Base-by-base conservation (phyloP, 495 filamentous ascomycete genomes). In the Annulohypoxylon stygium region DNA sequence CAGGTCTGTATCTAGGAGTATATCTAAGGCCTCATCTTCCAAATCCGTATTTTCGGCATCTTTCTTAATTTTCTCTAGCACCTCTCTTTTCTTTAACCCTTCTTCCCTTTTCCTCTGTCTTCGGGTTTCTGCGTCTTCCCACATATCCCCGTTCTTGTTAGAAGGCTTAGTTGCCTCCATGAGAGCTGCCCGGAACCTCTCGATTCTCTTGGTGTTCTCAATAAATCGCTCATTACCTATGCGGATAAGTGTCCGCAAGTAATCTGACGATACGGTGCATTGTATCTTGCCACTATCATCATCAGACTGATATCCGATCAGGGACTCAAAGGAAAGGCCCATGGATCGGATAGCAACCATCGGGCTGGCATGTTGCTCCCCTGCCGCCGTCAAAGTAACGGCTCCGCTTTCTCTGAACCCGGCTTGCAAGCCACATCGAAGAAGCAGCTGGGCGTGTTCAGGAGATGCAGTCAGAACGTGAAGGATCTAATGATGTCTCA, bases 361-460 rank as follows among this genome's bases (percentile, higher is more conserved):
- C 4, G 93, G 92, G 16, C 65, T 87, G 60, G 74, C 74, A 64
- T 79, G 78, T 77, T 81, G 71, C 20, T 70, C 75, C 84, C 61
- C 63, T 77, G 79, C 61, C 78, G 78, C 68, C 1, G 75, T 71
- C 4, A 86, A 70, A 67, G 83, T 88, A 54, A 90, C 75, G 5
- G 88, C 88, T n/a, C 95, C 95, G 61, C 91, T 94, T 82, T 98
- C 95, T 50, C 95, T 89, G 77, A 97, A 97, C 0, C 94, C 95
- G 9, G 93, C 90, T 63, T 89, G 88, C 4, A 96, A 83, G 3
- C 91, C 95, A 11, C 92, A 91, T 11, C 87, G 84, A 34, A 97
- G 83, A 6, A 95, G 85, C 7, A 84, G 77, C 47, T 96, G 90
- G 2, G 95, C 93, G 70, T 93, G 87, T 54, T 87, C 78, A 0